phyloP scores from a whole-genome alignment of 2,329 filamentous ascomycete species.

The Elsinoe ampelina region DNA sequence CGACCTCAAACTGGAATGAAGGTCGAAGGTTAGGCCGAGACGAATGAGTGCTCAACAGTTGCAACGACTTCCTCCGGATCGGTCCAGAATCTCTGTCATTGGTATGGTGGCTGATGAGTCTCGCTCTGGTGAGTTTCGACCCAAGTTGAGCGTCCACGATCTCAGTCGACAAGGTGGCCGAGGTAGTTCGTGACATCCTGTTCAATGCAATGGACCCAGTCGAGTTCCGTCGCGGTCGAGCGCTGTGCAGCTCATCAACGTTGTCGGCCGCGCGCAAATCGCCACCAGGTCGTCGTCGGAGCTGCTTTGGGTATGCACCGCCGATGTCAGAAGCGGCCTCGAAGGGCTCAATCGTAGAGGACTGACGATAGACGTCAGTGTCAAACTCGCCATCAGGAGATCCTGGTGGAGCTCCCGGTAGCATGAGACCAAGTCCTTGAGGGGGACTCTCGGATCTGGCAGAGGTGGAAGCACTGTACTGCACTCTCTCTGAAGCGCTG shows the following conservation, averaged over 20 bases:
- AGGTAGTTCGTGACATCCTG: conserved; percentile 9
- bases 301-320: conserved; percentile 27
- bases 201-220: conserved; percentile 29
- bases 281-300: conserved; percentile 41
- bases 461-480: conserved; percentile 3
- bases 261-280: conserved; percentile 39
- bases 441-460: conserved; percentile 4
- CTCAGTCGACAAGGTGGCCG: conserved; percentile 13
- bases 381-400: not conserved
- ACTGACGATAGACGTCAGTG: not conserved
- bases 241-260: conserved; percentile 35
- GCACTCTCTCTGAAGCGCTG: not conserved
- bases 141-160: conserved; percentile 6
- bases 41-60: conserved; percentile 42
- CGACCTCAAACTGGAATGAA: conserved; percentile 82
- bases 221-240: conserved; percentile 37
- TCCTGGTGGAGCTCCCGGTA: not conserved
- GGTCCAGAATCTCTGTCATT: not conserved
- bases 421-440: conserved; percentile 6
- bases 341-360: conserved; percentile 4
- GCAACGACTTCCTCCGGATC: conserved; percentile 10
- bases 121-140: not conserved
- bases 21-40: conserved; percentile 47
- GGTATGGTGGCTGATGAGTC: conserved; percentile 12
- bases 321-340: not conserved